A percentile compares a stretch with the other conserved stretches of the same genome.
phyloP scores from a whole-genome alignment of 2,329 filamentous ascomycete genomes.

The Lasiodiplodia citricola region DNA sequence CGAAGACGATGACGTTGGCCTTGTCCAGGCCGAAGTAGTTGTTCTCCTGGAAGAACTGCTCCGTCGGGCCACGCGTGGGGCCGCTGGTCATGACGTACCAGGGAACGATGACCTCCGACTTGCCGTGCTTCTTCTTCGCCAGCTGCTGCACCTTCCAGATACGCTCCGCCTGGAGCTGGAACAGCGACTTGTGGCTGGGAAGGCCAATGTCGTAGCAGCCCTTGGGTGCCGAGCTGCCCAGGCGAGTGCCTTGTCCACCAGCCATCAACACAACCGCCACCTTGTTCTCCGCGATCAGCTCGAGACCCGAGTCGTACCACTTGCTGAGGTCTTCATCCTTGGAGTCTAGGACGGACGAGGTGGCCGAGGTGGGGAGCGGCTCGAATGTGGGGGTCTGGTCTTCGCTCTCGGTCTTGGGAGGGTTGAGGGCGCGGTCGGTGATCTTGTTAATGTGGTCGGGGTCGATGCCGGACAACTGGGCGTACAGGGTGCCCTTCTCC shows the following conservation, averaged over 20 bases:
- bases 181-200: slow-evolving; percentile 89
- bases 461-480: slow-evolving; percentile 82
- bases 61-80: slow-evolving; percentile 88
- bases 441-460: slow-evolving; percentile 87
- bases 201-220: slow-evolving; percentile 97
- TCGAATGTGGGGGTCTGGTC: slow-evolving; percentile 68
- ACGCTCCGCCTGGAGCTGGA: slow-evolving; percentile 96
- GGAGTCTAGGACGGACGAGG: slow-evolving; percentile 91
- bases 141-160: slow-evolving; percentile 85
- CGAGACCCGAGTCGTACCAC: slow-evolving; percentile 79
- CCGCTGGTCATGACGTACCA: slow-evolving; percentile 99
- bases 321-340: slow-evolving; percentile 74
- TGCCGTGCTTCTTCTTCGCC: slow-evolving; percentile 71
- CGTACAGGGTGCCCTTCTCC: slow-evolving; percentile 79
- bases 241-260: slow-evolving; percentile 90
- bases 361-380: slow-evolving; percentile 84
- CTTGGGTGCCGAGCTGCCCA: slow-evolving; percentile 95
- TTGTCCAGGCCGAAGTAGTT: slow-evolving; percentile 87
- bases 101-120: slow-evolving; percentile 69
- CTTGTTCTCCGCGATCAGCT: slow-evolving; percentile 70
- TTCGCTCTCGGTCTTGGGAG: slow-evolving; percentile 65
- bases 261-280: slow-evolving; percentile 94
- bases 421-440: slow-evolving; percentile 79
- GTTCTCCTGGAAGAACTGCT: slow-evolving; percentile 89
- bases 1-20: slow-evolving; percentile 89